A percentile compares a stretch with the other conserved stretches of the same genome.
phyloP scores from a whole-genome alignment of 2,329 filamentous ascomycete species.

The Fusarium sulawesiense region DNA sequence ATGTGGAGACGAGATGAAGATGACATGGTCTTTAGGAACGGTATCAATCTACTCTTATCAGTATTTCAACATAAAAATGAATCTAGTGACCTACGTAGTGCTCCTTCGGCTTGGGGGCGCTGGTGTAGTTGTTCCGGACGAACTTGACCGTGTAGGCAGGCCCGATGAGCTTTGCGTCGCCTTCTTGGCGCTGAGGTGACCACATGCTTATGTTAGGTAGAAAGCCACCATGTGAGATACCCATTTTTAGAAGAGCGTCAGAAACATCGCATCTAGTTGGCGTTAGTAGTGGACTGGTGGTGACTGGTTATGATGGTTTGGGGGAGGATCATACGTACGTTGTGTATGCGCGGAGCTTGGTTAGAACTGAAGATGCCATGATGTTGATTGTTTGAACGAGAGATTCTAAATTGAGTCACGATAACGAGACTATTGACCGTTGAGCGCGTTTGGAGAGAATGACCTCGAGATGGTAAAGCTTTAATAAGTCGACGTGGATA shows the following conservation, averaged over 20 bases:
- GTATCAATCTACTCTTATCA: constrained; percentile 1
- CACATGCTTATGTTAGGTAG: constrained; percentile 4
- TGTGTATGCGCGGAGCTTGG: neutral
- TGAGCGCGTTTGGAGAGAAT: no score
- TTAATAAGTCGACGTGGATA: no score
- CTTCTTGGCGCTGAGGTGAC: neutral
- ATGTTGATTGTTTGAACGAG: no score
- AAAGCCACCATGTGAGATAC: neutral
- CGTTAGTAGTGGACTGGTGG: neutral
- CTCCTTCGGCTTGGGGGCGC: neutral
- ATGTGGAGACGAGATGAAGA: constrained; percentile 26
- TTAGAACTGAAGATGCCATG: neutral
- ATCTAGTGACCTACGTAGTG: neutral
- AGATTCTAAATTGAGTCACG: no score
- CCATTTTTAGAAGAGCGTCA: neutral
- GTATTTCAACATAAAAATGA: no score
- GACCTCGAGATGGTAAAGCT: no score
- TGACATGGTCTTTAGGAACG: constrained; percentile 14
- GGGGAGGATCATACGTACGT: neutral
- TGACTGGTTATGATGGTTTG: no score
- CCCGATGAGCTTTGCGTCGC: neutral
- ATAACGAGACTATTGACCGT: no score
- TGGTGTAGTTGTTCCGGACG: neutral
- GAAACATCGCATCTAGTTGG: neutral
- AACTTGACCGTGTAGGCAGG: constrained; percentile 1